Conservation (phyloP, 768 basidiomycete genomes). For the Astraeus odoratus region DNA sequence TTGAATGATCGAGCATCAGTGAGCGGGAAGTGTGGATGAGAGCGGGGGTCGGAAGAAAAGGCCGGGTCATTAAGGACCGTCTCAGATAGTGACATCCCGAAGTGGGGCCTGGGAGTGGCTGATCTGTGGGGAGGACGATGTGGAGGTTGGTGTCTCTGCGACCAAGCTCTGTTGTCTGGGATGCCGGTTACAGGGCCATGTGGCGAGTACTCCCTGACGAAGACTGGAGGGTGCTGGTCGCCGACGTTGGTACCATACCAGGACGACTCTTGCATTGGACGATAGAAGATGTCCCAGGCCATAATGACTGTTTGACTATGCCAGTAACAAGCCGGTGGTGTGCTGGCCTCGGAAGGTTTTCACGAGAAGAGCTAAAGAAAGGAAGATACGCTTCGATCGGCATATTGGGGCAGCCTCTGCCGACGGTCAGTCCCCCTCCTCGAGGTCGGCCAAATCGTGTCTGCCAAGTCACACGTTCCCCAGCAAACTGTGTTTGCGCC, state of each 20-base stretch:
- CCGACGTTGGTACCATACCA: too few species aligned
- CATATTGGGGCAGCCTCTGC: too few species aligned
- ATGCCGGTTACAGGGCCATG: too few species aligned
- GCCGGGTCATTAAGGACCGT: conserved; percentile 45
- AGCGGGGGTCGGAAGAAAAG: conserved; percentile 49
- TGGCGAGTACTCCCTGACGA: conserved; percentile 7
- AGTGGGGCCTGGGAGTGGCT: not conserved
- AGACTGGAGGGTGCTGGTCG: conserved; percentile 2
- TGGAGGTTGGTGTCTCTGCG: not conserved
- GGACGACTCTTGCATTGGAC: conserved; percentile 2
- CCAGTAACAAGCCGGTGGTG: not conserved
- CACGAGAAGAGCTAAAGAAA: too few species aligned
- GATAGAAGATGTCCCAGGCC: conserved; percentile 12
- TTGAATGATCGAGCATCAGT: conserved; percentile 12
- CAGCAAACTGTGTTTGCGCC: too few species aligned
- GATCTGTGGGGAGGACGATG: not conserved
- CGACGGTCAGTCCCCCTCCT: too few species aligned
- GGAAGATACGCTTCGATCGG: too few species aligned
- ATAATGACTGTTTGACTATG: conserved; percentile 7
- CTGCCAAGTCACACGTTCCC: too few species aligned
- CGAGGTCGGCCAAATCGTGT: too few species aligned
- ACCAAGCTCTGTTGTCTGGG: not conserved
- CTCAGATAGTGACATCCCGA: conserved; percentile 17
- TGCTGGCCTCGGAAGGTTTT: too few species aligned
- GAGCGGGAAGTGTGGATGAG: conserved; percentile 36